Base-by-base conservation (phyloP, 305 asterid species). In the Fraxinus velutina region DNA sequence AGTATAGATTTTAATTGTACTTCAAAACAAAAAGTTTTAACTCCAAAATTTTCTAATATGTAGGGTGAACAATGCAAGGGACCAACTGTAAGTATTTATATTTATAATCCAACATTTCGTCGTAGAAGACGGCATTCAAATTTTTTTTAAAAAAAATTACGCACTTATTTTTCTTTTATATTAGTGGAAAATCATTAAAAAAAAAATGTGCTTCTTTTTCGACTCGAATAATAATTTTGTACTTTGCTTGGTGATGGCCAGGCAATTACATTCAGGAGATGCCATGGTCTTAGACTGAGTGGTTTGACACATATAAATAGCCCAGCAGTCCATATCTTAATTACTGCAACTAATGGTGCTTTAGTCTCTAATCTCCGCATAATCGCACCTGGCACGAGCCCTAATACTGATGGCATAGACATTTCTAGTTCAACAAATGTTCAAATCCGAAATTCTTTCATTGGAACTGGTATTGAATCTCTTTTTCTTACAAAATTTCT, bases 381-480 rank as follows among this genome's bases (percentile, higher is more conserved):
- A 72, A 83, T 84, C 22, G 92, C 97, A 12, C 95, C 95, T 0
- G 88, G 86, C 0, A 82, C 86, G 19, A 91, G 94, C 89, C 95
- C 90, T 15, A 92, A 92, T 68, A 90, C 97, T 0, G 97, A 92
- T 79, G 97, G 86, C 1, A 91, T 91, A 12, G 89, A 85, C 82
- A 78, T 89, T 39, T 84, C 92, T 12, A 73, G 84, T 81, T 90
- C 91, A 1, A 88, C 86, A 0, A 57, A 21, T 5, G 86, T 92
- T 3, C 89, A 50, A 73, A 75, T 92, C 7, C 80, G 76, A 33
- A 87, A 91, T 73, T 84, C 87, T 33, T 76, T 84, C 78, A 90
- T 92, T 57, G 94, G 87, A 78, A 92, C 97, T 68, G 94, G 93
- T 88, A 30, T 12, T 27, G 1, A 47, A 34, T 36, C 47, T 57